phyloP scores from a whole-genome alignment of 1,284 basidiomycete species.

The Neonothopanus nambi region DNA sequence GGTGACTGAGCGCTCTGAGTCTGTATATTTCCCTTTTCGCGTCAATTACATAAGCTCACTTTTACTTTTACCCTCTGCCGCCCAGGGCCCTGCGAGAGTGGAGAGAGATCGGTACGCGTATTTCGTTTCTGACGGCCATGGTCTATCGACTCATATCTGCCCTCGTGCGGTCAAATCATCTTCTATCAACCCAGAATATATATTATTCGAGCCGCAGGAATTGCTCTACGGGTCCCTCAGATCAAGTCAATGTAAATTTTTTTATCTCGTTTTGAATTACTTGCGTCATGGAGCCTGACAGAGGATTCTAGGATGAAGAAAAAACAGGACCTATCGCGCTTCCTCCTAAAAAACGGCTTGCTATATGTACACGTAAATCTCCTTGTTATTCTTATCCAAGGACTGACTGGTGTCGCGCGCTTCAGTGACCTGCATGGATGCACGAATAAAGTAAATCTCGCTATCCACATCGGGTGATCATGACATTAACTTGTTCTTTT shows the following conservation, averaged over 20 bases:
- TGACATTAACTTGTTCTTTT: neutral
- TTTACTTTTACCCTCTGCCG: neutral
- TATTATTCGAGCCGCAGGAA: neutral
- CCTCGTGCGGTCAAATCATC: neutral
- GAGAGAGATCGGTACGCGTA: too few relatives aligned
- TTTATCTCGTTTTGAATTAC: neutral
- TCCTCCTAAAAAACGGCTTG: conserved; percentile 52
- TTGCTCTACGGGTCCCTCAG: neutral
- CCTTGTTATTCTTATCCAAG: neutral
- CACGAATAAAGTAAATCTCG: conserved; percentile 46
- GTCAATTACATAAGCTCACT: too few relatives aligned
- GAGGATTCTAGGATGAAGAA: neutral
- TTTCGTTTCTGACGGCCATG: neutral
- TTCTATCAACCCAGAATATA: neutral
- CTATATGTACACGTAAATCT: conserved; percentile 37
- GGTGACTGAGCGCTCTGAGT: neutral
- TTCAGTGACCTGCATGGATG: conserved; percentile 71
- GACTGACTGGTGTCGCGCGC: neutral
- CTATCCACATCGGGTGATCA: conserved; percentile 5
- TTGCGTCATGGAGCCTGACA: neutral
- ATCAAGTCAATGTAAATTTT: neutral
- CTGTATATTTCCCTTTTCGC: neutral
- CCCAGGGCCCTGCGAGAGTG: too few relatives aligned
- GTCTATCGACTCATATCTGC: neutral
- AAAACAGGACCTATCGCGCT: conserved; percentile 28